These are phyloP conservation scores for Domatiomyces globalis DNA, from an alignment of 2,329 filamentous ascomycete genomes.

Conservation along the genomic window DNA sequence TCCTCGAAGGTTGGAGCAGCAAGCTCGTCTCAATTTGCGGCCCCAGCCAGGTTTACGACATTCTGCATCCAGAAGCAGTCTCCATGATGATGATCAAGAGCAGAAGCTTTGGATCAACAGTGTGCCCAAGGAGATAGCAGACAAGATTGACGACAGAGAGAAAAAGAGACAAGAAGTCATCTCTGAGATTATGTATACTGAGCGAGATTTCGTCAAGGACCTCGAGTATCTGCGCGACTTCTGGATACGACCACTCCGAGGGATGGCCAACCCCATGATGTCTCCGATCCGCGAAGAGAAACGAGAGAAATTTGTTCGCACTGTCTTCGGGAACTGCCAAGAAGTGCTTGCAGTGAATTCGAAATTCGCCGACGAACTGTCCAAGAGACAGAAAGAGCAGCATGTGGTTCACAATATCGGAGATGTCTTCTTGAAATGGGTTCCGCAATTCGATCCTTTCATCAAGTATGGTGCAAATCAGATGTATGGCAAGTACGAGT, in stretches of 20 bases:
- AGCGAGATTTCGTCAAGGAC: conserved; percentile 97
- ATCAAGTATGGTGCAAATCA: conserved; percentile 94
- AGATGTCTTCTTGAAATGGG: conserved; percentile 86
- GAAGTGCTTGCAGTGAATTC: conserved; percentile 91
- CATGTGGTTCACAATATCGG: conserved; percentile 81
- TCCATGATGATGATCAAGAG: conserved; percentile 82
- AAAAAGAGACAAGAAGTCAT: conserved; percentile 98
- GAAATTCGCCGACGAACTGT: conserved; percentile 72
- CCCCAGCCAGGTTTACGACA: conserved; percentile 73
- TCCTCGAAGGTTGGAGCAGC: conserved; percentile 82
- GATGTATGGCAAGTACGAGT: conserved; percentile 92
- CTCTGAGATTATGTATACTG: conserved; percentile 96
- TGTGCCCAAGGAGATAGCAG: conserved; percentile 84
- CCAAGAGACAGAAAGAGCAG: conserved; percentile 75
- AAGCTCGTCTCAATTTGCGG: conserved; percentile 85
- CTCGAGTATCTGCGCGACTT: conserved; percentile 95
- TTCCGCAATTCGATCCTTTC: conserved; percentile 86
- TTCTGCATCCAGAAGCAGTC: conserved; percentile 53
- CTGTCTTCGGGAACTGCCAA: conserved; percentile 90
- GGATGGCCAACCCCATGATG: conserved; percentile 41
- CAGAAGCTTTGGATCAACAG: conserved; percentile 99
- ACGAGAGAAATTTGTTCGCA: conserved; percentile 79
- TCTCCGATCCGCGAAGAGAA: conserved; percentile 82
- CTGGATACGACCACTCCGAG: conserved; percentile 87
- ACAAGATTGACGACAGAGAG: conserved; percentile 76